Conservation (phyloP, 1,284 basidiomycete genomes). For the Leccinum subspadiceum region DNA sequence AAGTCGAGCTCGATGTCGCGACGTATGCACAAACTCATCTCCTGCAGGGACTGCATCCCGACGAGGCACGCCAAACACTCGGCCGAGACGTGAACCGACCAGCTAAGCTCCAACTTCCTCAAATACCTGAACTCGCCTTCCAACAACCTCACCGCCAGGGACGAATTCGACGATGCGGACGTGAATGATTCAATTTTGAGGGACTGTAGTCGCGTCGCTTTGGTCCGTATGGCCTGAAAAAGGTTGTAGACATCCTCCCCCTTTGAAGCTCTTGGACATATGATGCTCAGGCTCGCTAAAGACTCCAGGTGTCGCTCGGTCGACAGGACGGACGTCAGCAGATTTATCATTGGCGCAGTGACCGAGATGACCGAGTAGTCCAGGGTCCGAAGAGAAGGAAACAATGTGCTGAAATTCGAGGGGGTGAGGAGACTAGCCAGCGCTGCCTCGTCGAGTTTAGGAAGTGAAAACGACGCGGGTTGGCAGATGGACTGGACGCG, state of each 20-base stretch:
- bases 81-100: conserved; percentile 24
- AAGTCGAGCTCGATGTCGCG: conserved; percentile 22
- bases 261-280: conserved; percentile 25
- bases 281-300: conserved; percentile 24
- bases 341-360: conserved; percentile 18
- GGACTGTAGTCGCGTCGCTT: conserved; percentile 18
- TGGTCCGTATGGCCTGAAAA: conserved; percentile 24
- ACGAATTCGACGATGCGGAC: conserved; percentile 5
- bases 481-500: conserved; percentile 27
- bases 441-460: conserved; percentile 24
- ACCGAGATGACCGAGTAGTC: conserved; percentile 31
- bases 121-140: conserved; percentile 22
- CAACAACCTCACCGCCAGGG: conserved; percentile 19
- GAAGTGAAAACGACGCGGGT: conserved; percentile 22
- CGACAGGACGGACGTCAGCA: conserved; percentile 23
- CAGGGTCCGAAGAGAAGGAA: conserved; percentile 27
- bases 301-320: conserved; percentile 18
- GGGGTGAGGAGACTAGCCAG: conserved; percentile 21
- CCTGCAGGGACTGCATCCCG: conserved; percentile 22
- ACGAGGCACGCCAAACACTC: conserved; percentile 23
- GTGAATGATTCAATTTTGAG: conserved; percentile 29
- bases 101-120: conserved; percentile 25
- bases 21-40: conserved; percentile 23
- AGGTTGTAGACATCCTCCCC: conserved; percentile 21
- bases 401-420: conserved; percentile 22